Evolutionary conservation across 176 grass and related monocot genomes (phyloP).

Genomic region (Oryza nivara): DNA sequence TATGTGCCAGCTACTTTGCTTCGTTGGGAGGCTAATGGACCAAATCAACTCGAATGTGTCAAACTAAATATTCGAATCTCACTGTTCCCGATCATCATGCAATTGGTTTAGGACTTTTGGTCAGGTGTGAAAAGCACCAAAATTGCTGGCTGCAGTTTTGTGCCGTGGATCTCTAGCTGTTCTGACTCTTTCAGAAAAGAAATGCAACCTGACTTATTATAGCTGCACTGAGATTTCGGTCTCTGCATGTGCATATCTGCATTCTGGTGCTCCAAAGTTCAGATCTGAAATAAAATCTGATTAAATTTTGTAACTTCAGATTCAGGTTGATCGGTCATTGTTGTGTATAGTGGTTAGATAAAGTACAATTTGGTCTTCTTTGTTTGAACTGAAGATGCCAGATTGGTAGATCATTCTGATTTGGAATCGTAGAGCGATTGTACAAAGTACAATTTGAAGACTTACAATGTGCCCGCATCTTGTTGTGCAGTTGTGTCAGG

Average conservation of each 20-base stretch:
- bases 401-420: not conserved
- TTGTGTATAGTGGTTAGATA: not conserved
- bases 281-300: not conserved
- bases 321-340: not conserved
- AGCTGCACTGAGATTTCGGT: not conserved
- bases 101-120: not conserved
- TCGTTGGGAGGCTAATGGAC: conserved; percentile 12
- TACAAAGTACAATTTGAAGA: conserved; percentile 24
- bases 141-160: not conserved
- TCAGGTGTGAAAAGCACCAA: not conserved
- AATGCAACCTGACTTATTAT: not conserved
- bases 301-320: not conserved
- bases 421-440: not conserved
- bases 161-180: not conserved
- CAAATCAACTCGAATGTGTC: conserved; percentile 25
- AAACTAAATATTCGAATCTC: not conserved
- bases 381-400: conserved; percentile 2
- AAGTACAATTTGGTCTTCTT: not conserved
- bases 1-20: conserved; percentile 35
- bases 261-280: not conserved
- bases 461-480: not conserved
- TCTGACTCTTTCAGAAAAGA: conserved; percentile 19
- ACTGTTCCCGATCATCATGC: conserved; percentile 26
- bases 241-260: not conserved
- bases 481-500: not conserved